Base-by-base conservation (phyloP, 2,329 filamentous ascomycete species). In the Colletotrichum sp. region DNA sequence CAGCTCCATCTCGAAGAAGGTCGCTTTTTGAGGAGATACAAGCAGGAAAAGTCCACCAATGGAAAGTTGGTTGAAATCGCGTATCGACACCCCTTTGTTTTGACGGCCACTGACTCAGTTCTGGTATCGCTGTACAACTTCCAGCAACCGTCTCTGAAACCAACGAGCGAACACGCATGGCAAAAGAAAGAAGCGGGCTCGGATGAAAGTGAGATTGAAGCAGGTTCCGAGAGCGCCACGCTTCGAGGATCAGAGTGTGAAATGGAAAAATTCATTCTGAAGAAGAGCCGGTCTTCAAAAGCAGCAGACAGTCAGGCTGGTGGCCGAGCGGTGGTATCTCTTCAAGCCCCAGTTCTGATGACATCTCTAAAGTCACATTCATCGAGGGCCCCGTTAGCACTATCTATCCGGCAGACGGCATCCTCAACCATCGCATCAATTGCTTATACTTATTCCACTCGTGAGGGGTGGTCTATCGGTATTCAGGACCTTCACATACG, bases 391-490 rank as follows among this genome's bases (percentile, higher is more conserved):
- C 96, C 96, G 2, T 87, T 98, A 12, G 95, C 95, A 0, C 86
- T 98, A n/a, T 96, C 95, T 0, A 91, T 98, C 48, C 92, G 96
- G n/a, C 90, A 88, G 30, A 91, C 91, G 16, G 82, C 90, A 1
- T 86, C 87, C 5, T 91, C 90, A 13, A 91, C 95, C 22, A 90
- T 95, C n/a, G 94, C 95, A 3, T 96, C 95, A 0, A 94, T 98
- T 75, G 96, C 95, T 2, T 98, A 98, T 82, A 94, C 95, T 0
- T 92, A 98, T 78, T 93, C 94, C 19, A 94, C 94, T 3, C 88
- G 93, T 5, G 92, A 92, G 59, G 96, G 96, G 32, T 98, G 96
- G 95, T 96, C 94, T 9, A 90, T 98, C 19, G 96, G 96, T 3
- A 91, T 98, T n/a, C 96, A 98, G 83, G 96, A 98, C 83, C 87